These are phyloP conservation scores for Pyrenopolyporus hunteri DNA, from an alignment of 495 filamentous ascomycete genomes.

Conservation along the genomic window DNA sequence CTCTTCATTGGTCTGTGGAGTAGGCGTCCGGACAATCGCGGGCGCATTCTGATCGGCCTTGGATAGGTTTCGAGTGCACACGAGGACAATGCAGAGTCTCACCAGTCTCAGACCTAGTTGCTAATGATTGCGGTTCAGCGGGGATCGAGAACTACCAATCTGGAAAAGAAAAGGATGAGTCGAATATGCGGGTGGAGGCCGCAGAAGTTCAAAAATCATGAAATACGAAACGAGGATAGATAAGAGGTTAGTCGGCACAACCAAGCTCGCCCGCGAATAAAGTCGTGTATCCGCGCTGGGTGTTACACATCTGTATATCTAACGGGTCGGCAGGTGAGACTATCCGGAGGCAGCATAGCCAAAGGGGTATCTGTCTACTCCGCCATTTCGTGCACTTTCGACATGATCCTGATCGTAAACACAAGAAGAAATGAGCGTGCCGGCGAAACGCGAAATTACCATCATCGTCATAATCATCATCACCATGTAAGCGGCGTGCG, in stretches of 20 bases:
- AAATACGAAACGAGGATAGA: conserved; percentile 7
- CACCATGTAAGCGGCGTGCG: conserved; percentile 28
- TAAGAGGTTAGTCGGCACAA: conserved; percentile 2
- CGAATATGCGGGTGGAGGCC: conserved; percentile 5
- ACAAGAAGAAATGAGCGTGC: conserved; percentile 18
- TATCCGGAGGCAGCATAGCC: conserved; percentile 18
- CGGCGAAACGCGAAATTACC: conserved; percentile 25
- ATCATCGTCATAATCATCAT: conserved; percentile 1
- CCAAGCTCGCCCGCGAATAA: background rate
- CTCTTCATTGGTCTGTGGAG: conserved; percentile 20
- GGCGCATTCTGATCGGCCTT: conserved; percentile 33
- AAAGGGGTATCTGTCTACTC: conserved; percentile 12
- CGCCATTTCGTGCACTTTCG: conserved; percentile 8
- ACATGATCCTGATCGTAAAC: conserved; percentile 13
- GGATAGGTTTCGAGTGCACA: conserved; percentile 34
- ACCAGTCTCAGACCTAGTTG: conserved; percentile 29
- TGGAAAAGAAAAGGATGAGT: conserved; percentile 18
- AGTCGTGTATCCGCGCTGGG: conserved; percentile 1
- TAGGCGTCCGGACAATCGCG: conserved; percentile 22
- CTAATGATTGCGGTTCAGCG: conserved; percentile 4
- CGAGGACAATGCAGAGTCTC: conserved; percentile 35
- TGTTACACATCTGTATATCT: conserved; percentile 12
- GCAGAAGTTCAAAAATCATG: conserved; percentile 9
- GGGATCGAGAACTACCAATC: conserved; percentile 18
- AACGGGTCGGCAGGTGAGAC: conserved; percentile 24